A percentile compares a stretch with the other conserved stretches of the same genome.
Conservation (phyloP, 106 monocot genomes). For the Phalaenopsis equestris region DNA sequence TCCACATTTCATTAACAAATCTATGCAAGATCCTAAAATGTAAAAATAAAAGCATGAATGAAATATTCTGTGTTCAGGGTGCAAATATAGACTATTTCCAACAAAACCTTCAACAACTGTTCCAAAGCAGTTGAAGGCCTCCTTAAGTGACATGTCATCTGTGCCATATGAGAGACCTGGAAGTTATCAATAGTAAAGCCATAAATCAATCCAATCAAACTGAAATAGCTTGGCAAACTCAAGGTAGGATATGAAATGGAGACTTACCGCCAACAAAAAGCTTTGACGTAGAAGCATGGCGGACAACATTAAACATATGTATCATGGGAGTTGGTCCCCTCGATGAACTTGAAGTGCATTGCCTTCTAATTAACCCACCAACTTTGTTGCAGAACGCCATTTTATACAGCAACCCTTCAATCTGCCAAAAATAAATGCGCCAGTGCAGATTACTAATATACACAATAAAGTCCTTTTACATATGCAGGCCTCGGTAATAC, state of each 20-base stretch:
- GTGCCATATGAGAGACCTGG: slow-evolving; percentile 71
- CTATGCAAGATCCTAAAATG: not conserved
- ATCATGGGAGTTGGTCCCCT: slow-evolving; percentile 11
- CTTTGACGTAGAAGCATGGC: slow-evolving; percentile 44
- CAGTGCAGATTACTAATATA: not conserved
- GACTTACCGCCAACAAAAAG: slow-evolving; percentile 70
- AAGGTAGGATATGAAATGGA: not conserved
- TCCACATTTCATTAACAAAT: not conserved
- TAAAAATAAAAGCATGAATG: not conserved
- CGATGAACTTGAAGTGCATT: slow-evolving; percentile 4
- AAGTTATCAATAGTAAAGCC: not conserved
- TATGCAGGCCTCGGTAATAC: too few relatives aligned
- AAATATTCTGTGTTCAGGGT: not conserved
- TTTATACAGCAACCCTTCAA: not conserved
- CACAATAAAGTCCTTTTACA: not conserved
- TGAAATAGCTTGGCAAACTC: not conserved
- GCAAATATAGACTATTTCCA: not conserved
- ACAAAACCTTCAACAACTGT: slow-evolving; percentile 71
- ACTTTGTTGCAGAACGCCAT: slow-evolving; percentile 35
- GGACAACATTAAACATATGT: slow-evolving; percentile 29
- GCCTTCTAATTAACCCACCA: slow-evolving; percentile 19
- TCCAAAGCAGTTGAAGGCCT: slow-evolving; percentile 76
- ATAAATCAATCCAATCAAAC: not conserved
- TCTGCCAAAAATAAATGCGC: not conserved
- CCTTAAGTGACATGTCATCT: slow-evolving; percentile 59